phyloP scores from a whole-genome alignment of 441 rosid species.

The Adansonia rubrostipa region DNA sequence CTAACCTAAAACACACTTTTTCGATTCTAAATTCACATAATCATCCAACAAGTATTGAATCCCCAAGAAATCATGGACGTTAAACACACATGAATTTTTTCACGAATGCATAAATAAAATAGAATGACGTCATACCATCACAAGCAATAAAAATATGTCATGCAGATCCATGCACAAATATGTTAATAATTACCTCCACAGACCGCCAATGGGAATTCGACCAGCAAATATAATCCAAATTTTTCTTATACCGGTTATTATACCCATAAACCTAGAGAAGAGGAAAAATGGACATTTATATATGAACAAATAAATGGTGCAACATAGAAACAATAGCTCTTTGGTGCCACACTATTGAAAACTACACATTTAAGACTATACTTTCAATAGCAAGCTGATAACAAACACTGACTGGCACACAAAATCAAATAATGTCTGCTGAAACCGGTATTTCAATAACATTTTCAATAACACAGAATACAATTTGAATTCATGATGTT shows the following conservation, averaged over 20 bases:
- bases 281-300: neutral
- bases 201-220: slow-evolving; percentile 97
- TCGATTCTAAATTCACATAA: neutral
- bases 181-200: slow-evolving; percentile 62
- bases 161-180: slow-evolving; percentile 21
- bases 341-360: neutral
- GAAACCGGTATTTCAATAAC: neutral
- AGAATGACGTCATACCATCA: neutral
- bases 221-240: slow-evolving; percentile 82
- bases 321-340: slow-evolving; percentile 3
- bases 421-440: neutral
- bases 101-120: neutral
- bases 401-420: neutral
- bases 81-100: neutral
- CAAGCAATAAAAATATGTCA: neutral
- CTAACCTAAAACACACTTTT: neutral
- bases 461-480: neutral
- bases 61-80: neutral
- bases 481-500: neutral
- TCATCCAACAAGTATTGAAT: neutral
- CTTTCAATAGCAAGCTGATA: neutral
- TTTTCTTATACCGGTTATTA: slow-evolving; percentile 86
- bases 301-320: slow-evolving; percentile 8
- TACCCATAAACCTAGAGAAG: slow-evolving; percentile 84
- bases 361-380: neutral